phyloP scores from a whole-genome alignment of 83 land plant genomes.

The Picea mariana region DNA sequence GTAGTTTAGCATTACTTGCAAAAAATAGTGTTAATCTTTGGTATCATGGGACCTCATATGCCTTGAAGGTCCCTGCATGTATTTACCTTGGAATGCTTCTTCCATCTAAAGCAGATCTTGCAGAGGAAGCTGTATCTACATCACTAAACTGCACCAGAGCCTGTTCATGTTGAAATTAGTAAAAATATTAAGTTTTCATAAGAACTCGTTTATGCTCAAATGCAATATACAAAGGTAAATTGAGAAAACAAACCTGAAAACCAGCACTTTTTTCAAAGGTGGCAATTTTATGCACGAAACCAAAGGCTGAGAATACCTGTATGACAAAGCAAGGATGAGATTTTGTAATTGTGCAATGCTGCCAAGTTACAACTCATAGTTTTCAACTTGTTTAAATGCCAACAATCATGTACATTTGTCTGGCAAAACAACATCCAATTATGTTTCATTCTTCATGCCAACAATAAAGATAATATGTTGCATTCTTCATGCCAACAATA shows the following conservation, averaged over 20 bases:
- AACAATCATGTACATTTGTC: background rate
- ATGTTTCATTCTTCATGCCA: background rate
- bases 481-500: too few relatives aligned
- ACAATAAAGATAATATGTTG: background rate
- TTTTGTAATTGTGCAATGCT: background rate
- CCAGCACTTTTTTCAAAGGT: constrained; percentile 94
- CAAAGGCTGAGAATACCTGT: constrained; percentile 95
- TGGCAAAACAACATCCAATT: background rate
- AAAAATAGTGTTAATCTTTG: too few relatives aligned
- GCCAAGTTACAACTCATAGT: background rate
- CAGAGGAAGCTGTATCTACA: constrained; percentile 72
- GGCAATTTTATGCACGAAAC: constrained; percentile 94
- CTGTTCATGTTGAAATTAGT: constrained; percentile 26
- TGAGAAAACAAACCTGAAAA: constrained; percentile 59
- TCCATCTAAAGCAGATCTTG: constrained; percentile 78
- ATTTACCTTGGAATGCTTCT: constrained; percentile 84
- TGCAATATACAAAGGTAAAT: background rate
- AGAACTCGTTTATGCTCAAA: constrained; percentile 39
- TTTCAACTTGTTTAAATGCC: background rate
- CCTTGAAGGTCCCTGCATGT: too few relatives aligned
- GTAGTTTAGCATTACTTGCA: too few relatives aligned
- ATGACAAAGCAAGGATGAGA: background rate
- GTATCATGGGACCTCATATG: too few relatives aligned
- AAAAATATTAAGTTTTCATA: constrained; percentile 9
- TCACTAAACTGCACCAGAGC: constrained; percentile 90